phyloP scores from a whole-genome alignment of 441 rosid genomes.

The Pelargonium myrrhifolium region DNA sequence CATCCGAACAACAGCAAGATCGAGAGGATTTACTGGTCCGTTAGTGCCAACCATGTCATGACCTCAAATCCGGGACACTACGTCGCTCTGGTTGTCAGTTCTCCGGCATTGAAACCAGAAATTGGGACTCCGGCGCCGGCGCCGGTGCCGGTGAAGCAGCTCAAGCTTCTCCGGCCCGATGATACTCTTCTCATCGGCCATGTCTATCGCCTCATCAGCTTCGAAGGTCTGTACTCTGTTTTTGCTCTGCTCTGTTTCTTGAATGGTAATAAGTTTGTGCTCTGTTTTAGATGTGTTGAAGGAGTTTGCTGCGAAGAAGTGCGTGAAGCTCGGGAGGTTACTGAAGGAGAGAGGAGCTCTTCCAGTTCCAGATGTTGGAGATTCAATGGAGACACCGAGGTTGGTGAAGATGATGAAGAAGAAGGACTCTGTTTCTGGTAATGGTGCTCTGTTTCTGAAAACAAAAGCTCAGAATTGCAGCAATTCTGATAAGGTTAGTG shows the following conservation, averaged over 20 bases:
- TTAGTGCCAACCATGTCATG: slow-evolving; percentile 66
- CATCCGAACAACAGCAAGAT: slow-evolving; percentile 57
- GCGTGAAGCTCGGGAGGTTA: slow-evolving; percentile 13
- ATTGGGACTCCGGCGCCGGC: slow-evolving; percentile 34
- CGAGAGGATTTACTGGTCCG: slow-evolving; percentile 69
- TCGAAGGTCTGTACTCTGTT: slow-evolving; percentile 47
- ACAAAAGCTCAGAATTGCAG: too few relatives aligned
- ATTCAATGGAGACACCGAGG: too few relatives aligned
- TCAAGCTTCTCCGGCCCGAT: slow-evolving; percentile 73
- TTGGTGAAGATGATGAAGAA: too few relatives aligned
- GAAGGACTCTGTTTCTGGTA: too few relatives aligned
- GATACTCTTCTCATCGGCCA: slow-evolving; percentile 68
- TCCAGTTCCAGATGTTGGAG: too few relatives aligned
- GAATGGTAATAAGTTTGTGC: not conserved
- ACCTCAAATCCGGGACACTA: slow-evolving; percentile 69
- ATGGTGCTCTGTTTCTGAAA: too few relatives aligned
- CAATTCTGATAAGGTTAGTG: too few relatives aligned
- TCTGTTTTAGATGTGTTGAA: slow-evolving; percentile 54
- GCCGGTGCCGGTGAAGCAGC: slow-evolving; percentile 48
- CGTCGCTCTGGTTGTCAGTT: slow-evolving; percentile 63
- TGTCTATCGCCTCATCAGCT: slow-evolving; percentile 71
- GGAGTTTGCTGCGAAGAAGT: slow-evolving; percentile 65
- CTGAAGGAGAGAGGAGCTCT: too few relatives aligned
- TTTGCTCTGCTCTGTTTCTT: not conserved
- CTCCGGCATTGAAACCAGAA: slow-evolving; percentile 36